phyloP scores from a whole-genome alignment of 768 basidiomycete species.

The Dacryopinax primogenitus region DNA sequence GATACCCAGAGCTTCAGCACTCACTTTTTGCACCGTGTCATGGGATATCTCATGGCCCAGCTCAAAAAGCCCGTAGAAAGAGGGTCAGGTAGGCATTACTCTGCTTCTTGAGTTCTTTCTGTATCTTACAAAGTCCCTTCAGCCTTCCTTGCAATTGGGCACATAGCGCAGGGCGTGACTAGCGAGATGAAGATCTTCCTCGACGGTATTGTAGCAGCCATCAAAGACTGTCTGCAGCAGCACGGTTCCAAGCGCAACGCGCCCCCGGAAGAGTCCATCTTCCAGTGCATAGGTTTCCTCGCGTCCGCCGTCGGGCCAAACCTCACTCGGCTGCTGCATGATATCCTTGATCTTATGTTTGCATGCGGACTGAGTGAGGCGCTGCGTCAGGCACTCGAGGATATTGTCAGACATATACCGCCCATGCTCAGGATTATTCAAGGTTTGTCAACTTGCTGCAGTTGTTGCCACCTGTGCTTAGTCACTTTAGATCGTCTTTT shows the following conservation, averaged over 20 bases:
- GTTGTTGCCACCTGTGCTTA: neutral
- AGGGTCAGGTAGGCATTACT: constrained; percentile 52
- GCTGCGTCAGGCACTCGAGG: constrained; percentile 66
- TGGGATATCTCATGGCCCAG: constrained; percentile 80
- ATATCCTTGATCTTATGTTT: constrained; percentile 94
- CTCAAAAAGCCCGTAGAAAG: constrained; percentile 82
- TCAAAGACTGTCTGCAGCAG: constrained; percentile 77
- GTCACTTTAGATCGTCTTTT: constrained; percentile 61
- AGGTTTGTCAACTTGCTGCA: constrained; percentile 35
- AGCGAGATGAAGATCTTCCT: constrained; percentile 95
- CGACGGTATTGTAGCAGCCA: constrained; percentile 75
- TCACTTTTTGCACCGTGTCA: constrained; percentile 82
- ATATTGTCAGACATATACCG: constrained; percentile 75
- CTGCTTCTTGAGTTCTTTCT: neutral
- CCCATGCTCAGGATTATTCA: constrained; percentile 86
- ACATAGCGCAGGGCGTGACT: constrained; percentile 79
- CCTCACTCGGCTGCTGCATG: constrained; percentile 87
- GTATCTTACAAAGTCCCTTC: neutral
- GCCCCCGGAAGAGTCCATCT: constrained; percentile 86
- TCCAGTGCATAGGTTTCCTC: constrained; percentile 95
- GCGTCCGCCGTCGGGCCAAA: constrained; percentile 91
- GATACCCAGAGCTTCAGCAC: constrained; percentile 86
- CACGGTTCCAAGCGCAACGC: constrained; percentile 87
- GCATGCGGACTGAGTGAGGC: constrained; percentile 86
- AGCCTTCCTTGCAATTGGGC: constrained; percentile 96